Conservation (phyloP, 2,329 filamentous ascomycete genomes). For the Botrytis tulipae region DNA sequence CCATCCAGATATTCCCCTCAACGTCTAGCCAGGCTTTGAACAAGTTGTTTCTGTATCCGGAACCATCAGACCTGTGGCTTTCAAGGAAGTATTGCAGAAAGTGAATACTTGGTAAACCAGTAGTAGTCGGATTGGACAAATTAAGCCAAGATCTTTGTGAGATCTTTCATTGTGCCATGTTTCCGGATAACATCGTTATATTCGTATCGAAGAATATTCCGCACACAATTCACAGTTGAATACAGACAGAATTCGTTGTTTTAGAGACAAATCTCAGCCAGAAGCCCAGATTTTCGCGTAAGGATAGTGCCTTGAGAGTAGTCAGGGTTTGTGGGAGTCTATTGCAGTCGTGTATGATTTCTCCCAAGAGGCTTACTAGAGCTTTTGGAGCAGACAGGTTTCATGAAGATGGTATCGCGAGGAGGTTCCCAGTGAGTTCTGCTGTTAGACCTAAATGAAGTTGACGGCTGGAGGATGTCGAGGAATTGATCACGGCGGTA, state of each 20-base stretch:
- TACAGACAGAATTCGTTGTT: slow-evolving; percentile 64
- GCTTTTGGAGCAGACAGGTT: background rate
- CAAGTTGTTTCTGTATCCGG: background rate
- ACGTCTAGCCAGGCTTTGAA: accelerated
- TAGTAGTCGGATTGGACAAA: slow-evolving; percentile 66
- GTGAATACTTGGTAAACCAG: slow-evolving; percentile 67
- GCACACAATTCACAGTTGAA: slow-evolving; percentile 61
- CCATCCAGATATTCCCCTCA: slow-evolving; percentile 5
- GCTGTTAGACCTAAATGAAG: too few relatives aligned
- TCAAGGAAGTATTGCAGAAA: slow-evolving; percentile 59
- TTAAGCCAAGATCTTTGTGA: slow-evolving; percentile 63
- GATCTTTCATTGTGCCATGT: background rate
- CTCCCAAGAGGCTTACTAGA: slow-evolving; percentile 5
- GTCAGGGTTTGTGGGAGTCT: slow-evolving; percentile 23
- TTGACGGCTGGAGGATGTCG: background rate
- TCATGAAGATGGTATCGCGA: background rate
- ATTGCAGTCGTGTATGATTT: slow-evolving; percentile 23
- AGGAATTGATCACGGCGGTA: background rate
- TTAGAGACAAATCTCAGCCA: slow-evolving; percentile 58
- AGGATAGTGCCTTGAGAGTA: slow-evolving; percentile 43
- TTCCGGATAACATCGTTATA: too few relatives aligned
- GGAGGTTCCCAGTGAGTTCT: background rate
- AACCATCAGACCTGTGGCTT: slow-evolving; percentile 45
- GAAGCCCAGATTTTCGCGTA: slow-evolving; percentile 58
- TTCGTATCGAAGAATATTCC: slow-evolving; percentile 59